Percentiles rank a stretch among this genome's conserved stretches.
These are phyloP conservation scores for Metschnikowia arizonensis DNA, from an alignment of 805 yeast species.

Conservation along the genomic window DNA sequence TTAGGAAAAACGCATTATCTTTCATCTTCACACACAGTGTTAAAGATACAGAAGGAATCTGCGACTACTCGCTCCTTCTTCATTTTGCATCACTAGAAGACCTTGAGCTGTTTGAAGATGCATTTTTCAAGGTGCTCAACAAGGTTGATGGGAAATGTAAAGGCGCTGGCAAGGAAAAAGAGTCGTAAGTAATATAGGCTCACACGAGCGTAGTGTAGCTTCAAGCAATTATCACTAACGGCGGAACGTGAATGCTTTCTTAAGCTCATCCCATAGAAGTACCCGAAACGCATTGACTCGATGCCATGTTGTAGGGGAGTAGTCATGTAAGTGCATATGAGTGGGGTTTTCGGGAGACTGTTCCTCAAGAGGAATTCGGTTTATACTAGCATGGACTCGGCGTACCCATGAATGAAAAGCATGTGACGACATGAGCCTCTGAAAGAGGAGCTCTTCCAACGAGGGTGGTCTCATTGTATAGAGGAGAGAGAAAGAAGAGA, in stretches of 20 bases:
- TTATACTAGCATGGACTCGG: constrained; percentile 57
- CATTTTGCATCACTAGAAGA: constrained; percentile 43
- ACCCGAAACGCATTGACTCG: constrained; percentile 57
- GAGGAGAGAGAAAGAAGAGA: not conserved
- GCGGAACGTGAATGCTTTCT: constrained; percentile 47
- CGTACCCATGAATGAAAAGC: constrained; percentile 62
- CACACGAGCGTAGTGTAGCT: not conserved
- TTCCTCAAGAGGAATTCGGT: constrained; percentile 50
- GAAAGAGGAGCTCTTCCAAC: constrained; percentile 25
- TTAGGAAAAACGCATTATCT: constrained; percentile 51
- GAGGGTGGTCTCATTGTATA: constrained; percentile 11
- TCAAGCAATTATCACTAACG: not conserved
- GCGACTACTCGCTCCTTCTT: constrained; percentile 55
- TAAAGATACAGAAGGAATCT: constrained; percentile 18
- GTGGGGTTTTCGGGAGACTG: constrained; percentile 19
- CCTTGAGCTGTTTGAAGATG: constrained; percentile 50
- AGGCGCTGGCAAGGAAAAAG: not conserved
- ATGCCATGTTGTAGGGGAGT: constrained; percentile 51
- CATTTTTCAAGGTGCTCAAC: constrained; percentile 30
- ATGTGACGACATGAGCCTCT: constrained; percentile 50
- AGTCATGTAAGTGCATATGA: constrained; percentile 24
- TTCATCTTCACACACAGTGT: constrained; percentile 60
- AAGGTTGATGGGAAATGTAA: not conserved
- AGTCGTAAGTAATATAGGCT: not conserved
- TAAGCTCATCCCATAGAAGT: constrained; percentile 59